Evolutionary conservation across 208 protist species (phyloP), one percentile per base, ranked within the genome.

Genomic region (Acanthamoeba culbertsoni): DNA sequence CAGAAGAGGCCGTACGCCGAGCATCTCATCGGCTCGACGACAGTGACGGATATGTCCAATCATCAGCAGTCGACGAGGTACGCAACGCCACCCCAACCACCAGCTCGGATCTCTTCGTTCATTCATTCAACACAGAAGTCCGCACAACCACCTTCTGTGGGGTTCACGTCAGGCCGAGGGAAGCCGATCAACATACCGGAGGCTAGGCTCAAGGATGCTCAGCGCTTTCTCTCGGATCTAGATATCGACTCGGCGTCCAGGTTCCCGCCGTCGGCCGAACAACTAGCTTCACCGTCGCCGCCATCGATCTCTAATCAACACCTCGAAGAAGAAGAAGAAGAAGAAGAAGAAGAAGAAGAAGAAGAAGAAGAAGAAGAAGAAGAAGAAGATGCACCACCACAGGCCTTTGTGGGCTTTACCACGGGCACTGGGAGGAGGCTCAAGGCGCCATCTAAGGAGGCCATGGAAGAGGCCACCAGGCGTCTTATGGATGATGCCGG

Each of bases 161-260:
- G 82, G 28, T 90, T 90, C 51, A 55, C 57, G 82, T 46, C 82
- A 63, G 82, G 46, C 14, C 82, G 82, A 63, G 82, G 82, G 16
- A 77, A 90, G 46, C 10, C 26, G 23, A 31, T 90, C 7, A 31
- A 8, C 5, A 12, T 90, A 12, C 18, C 46, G 8, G 42, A n/a
- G n/a, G 71, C 7, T 53, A 82, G 71, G 12, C 42, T 82, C 23
- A 18, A 43, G 42, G 7, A n/a, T 7, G 71, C 71, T 82, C 33
- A 46, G 18, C 71, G 71, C 12, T 23, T 82, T 46, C 28, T 82
- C 18, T 14, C 14, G 16, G 65, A 75, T 37, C n/a, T n/a, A n/a
- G n/a, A n/a, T n/a, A n/a, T n/a, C n/a, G 65, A 75, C 28, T 59
- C 23, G 51, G 16, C 51, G 51, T 23, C 51, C 14, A 59, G 51